phyloP scores from a whole-genome alignment of 768 basidiomycete species.

The Amanita subjunquillea region DNA sequence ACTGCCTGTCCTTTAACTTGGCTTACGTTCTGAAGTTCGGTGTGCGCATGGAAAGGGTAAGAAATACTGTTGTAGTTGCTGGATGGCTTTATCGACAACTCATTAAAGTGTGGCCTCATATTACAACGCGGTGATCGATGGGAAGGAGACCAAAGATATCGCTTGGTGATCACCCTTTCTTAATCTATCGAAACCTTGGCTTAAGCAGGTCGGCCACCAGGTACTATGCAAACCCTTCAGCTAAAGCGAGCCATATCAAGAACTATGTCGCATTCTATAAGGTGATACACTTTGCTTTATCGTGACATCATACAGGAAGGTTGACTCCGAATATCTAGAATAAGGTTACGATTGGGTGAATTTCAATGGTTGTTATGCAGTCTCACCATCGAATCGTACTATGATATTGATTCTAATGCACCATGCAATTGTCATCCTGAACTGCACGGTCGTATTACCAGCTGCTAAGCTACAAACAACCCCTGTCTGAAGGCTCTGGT shows the following conservation, averaged over 20 bases:
- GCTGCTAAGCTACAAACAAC: too few species aligned
- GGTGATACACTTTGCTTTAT: constrained; percentile 20
- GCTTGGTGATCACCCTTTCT: constrained; percentile 44
- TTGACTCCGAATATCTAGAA: constrained; percentile 15
- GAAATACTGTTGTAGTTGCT: constrained; percentile 6
- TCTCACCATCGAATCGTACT: too few species aligned
- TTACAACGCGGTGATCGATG: constrained; percentile 45
- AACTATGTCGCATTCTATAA: constrained; percentile 73
- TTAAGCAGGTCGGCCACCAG: constrained; percentile 20
- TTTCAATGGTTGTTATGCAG: background rate
- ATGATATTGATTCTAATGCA: too few species aligned
- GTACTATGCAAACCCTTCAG: constrained; percentile 54
- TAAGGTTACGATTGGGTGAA: constrained; percentile 22
- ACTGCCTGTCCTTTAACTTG: background rate
- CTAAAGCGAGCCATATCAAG: constrained; percentile 52
- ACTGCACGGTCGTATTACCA: too few species aligned
- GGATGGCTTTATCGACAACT: background rate
- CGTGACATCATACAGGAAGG: background rate
- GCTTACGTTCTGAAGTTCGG: constrained; percentile 23
- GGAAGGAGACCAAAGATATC: constrained; percentile 40
- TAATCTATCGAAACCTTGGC: background rate
- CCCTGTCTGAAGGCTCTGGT: too few species aligned
- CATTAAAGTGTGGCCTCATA: constrained; percentile 48
- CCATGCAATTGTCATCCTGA: too few species aligned
- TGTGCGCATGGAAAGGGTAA: constrained; percentile 70